phyloP scores from a whole-genome alignment of 176 grass and related monocot genomes.

The Guadua angustifolia region DNA sequence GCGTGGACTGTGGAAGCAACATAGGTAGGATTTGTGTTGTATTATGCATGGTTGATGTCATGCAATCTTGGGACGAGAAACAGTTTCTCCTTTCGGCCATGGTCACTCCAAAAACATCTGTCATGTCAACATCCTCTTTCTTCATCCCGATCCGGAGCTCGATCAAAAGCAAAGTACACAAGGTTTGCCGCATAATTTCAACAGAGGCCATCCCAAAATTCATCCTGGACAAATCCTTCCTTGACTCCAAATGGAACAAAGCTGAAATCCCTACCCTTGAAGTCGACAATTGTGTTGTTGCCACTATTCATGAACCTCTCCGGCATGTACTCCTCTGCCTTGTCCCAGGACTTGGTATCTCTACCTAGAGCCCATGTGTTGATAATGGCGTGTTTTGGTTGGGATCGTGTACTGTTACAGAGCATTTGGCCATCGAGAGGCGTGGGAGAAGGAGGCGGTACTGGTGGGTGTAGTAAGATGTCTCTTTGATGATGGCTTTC shows the following conservation, averaged over 20 bases:
- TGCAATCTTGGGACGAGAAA: slow-evolving; percentile 23
- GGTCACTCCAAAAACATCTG: slow-evolving; percentile 37
- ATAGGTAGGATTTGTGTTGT: background rate
- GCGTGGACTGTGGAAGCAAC: too few species aligned
- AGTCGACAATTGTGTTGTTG: background rate
- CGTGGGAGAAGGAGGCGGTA: slow-evolving; percentile 43
- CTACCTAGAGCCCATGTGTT: slow-evolving; percentile 48
- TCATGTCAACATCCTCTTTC: slow-evolving; percentile 42
- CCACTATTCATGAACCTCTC: slow-evolving; percentile 30
- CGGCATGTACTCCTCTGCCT: slow-evolving; percentile 36
- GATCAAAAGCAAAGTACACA: slow-evolving; percentile 50
- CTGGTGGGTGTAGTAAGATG: slow-evolving; percentile 43
- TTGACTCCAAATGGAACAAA: slow-evolving; percentile 46
- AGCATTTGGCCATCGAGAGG: slow-evolving; percentile 27
- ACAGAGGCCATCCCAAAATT: slow-evolving; percentile 42
- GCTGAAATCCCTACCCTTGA: slow-evolving; percentile 42
- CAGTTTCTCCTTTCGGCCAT: slow-evolving; percentile 29
- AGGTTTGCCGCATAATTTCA: slow-evolving; percentile 39
- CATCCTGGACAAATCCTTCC: slow-evolving; percentile 44
- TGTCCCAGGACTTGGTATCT: slow-evolving; percentile 36
- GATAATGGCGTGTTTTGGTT: slow-evolving; percentile 27
- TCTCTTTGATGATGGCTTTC: slow-evolving; percentile 48
- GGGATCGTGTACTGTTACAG: slow-evolving; percentile 40
- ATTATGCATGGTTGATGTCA: background rate
- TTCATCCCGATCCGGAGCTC: slow-evolving; percentile 34